Evolutionary conservation across 768 basidiomycete genomes (phyloP), one percentile per base, ranked within the genome.

Genomic region (Strobilomyces echinocephalus): DNA sequence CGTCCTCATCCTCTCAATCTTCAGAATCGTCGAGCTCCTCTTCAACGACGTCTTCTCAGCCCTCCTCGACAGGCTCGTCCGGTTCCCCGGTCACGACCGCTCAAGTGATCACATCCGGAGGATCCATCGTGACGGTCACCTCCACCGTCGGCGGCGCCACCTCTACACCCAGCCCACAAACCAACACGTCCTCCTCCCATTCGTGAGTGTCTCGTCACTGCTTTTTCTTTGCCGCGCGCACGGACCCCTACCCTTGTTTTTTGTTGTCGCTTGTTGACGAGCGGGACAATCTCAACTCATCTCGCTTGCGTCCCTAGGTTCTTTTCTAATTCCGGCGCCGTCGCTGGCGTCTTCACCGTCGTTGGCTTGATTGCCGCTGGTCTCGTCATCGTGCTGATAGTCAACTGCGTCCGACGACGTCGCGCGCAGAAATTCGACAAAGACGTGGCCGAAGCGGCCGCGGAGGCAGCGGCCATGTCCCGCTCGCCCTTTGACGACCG

Each of bases 371-470:
- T 87, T 47, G 80, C 63, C 18, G 57, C 81, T 44, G 80, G 72
- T 9, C 50, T 87, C 60, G 14, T 79, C 62, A 63, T 89, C 55
- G 73, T 72, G 8, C 56, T 81, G 28, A 55, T 79, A 43, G 76
- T 79, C 35, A 81, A 76, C 53, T 68, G 69, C 55, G 55, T 87
- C 58, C 83, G 87, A 9, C 80, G 87, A 0, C 82, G 84, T 8
- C 81, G 84, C 1, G 82, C 81, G 4, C 67, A 74, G 55, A 74
- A 78, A 40, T 84, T 88, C 60, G 88, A 91, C 64, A 75, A 76
- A n/a, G 88, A 90, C 49, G 81, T 88, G 38, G 83, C 80, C 14
- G 83, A 82, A 46, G 88, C 87, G 0, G 86, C 87, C 0, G 79
- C 77, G 4, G 84, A 81, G 53, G 87, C 87, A 0, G 77, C 75